Evolutionary conservation across 2,329 filamentous ascomycete species (phyloP).

Genomic region (Colletotrichum karsti): DNA sequence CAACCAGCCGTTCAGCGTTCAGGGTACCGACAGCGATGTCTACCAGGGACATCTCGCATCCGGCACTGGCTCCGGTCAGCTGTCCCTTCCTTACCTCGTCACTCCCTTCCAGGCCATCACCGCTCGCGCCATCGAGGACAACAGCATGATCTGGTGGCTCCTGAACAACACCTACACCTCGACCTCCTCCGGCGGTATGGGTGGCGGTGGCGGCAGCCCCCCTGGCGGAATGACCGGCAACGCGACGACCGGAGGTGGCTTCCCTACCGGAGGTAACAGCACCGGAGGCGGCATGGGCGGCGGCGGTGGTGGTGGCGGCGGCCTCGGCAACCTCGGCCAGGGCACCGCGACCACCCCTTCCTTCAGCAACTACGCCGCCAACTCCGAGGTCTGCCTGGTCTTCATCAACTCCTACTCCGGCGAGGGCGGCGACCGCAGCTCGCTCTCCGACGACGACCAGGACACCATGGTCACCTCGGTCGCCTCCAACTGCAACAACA

Average conservation of each 20-base stretch:
- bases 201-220: not conserved
- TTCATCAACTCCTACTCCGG: constrained; percentile 47
- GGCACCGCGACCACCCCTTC: not conserved
- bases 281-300: constrained; percentile 15
- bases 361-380: constrained; percentile 19
- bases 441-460: constrained; percentile 70
- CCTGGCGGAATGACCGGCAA: not conserved
- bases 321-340: constrained; percentile 10
- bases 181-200: constrained; percentile 8
- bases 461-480: constrained; percentile 63
- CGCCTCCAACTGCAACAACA: constrained; percentile 67
- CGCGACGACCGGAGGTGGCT: not conserved
- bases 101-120: constrained; percentile 24
- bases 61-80: constrained; percentile 18
- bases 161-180: constrained; percentile 25
- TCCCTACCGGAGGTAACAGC: constrained; percentile 1
- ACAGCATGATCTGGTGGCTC: constrained; percentile 47
- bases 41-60: constrained; percentile 16
- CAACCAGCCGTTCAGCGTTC: constrained; percentile 12
- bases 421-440: constrained; percentile 76
- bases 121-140: constrained; percentile 45
- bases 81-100: constrained; percentile 15
- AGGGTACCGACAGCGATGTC: constrained; percentile 15
- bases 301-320: constrained; percentile 2
- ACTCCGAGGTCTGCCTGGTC: constrained; percentile 21